These are phyloP conservation scores for Dendrobium nobile DNA, from an alignment of 106 monocot genomes.

Conservation along the genomic window DNA sequence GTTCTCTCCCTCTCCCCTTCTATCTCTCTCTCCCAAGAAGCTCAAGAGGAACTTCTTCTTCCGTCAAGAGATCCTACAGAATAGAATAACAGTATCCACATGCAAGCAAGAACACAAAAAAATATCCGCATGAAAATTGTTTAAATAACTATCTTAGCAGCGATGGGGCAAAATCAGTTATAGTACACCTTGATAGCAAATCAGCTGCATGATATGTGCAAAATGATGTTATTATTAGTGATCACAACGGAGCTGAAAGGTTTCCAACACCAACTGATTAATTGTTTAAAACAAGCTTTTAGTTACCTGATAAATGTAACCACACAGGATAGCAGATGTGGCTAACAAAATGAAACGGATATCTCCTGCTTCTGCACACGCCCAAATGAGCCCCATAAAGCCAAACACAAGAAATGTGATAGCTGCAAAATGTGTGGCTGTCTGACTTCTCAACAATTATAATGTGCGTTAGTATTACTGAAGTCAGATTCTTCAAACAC, in stretches of 20 bases:
- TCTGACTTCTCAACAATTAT: slow-evolving; percentile 41
- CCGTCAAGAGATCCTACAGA: too few relatives aligned
- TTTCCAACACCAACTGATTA: neutral
- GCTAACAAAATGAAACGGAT: slow-evolving; percentile 69
- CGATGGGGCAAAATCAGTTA: neutral
- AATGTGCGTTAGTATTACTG: neutral
- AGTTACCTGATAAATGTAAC: slow-evolving; percentile 93
- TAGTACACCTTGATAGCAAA: neutral
- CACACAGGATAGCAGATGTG: slow-evolving; percentile 70
- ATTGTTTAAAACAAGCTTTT: neutral
- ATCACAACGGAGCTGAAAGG: neutral
- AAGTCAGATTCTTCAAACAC: neutral
- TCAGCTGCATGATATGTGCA: neutral
- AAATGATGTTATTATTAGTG: neutral
- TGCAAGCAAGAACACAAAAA: too few relatives aligned
- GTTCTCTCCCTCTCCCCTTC: too few relatives aligned
- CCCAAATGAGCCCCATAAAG: slow-evolving; percentile 62
- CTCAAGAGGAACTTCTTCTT: too few relatives aligned
- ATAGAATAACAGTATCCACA: too few relatives aligned
- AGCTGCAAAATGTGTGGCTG: slow-evolving; percentile 37
- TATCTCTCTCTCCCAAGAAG: too few relatives aligned
- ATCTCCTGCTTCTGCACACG: slow-evolving; percentile 58
- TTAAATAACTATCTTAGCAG: neutral
- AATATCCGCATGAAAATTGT: too few relatives aligned
- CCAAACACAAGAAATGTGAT: slow-evolving; percentile 59